Base-by-base conservation (phyloP, 164 flowering plant genomes). In the Kalanchoe fedtschenkoi region DNA sequence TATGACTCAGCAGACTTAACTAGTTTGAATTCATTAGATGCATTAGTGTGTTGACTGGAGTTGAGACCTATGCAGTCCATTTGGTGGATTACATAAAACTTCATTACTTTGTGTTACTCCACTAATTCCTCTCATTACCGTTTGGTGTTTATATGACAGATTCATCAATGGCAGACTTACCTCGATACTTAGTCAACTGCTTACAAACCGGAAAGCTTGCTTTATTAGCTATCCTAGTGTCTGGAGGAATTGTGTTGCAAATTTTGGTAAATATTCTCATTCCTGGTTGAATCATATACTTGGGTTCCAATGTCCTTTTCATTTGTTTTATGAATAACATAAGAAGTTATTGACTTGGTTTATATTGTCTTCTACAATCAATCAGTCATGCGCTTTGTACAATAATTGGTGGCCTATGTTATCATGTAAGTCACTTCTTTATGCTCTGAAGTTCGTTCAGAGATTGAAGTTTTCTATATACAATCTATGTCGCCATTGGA, bases 371-470 rank as follows among this genome's bases (percentile, higher is more conserved):
- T 69, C 51, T 66, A 5, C 72, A 41, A 42, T 78, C 60, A 71
- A 64, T 68, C 85, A 93, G 98, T 93, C 98, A 66, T 93, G 98
- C 77, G 97, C 96, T 63, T 64, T 93, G 75, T 93, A 82, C 71
- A 69, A 78, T 72, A 93, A 93, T 67, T 93, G 97, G 98, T 93
- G 98, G 98, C 98, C 98, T 13, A 88, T 90, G 98, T 71, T 93
- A 59, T 76, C 91, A 69, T 83, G 98, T 92, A 78, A 59, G 26
- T 19, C 22, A 35, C 26, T 24, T 6, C 10, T 53, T 65, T 63
- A 42, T 60, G n/a, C 53, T 43, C 26, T 46, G 4, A 42, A 7
- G 1, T 32, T 33, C 21, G 16, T 7, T 14, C 39, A 38, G 17
- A 6, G 13, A 3, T 58, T 5, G 10, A 28, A 16, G 21, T 33